Conservation (phyloP, 1,284 basidiomycete genomes). For the Ceratobasidium sp. region DNA sequence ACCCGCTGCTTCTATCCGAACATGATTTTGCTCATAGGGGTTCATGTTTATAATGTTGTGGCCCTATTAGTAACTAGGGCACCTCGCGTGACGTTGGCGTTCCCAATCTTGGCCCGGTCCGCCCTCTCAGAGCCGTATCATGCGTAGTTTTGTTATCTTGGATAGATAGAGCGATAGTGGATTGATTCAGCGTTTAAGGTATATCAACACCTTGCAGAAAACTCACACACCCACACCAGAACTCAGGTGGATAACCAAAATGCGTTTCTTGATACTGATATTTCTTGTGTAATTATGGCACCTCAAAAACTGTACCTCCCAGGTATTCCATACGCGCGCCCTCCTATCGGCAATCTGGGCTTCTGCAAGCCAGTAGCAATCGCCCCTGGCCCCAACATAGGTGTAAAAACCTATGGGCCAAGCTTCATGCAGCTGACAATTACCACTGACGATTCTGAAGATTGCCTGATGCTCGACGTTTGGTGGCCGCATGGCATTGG, state of each 20-base stretch:
- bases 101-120: too few species aligned
- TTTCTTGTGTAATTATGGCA: background rate
- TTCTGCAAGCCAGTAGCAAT: slow-evolving; percentile 52
- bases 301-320: slow-evolving; percentile 49
- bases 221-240: background rate
- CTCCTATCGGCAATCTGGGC: slow-evolving; percentile 49
- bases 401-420: slow-evolving; percentile 3
- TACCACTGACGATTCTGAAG: slow-evolving; percentile 17
- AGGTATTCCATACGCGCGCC: slow-evolving; percentile 57
- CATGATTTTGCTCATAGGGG: too few species aligned
- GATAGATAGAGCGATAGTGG: too few species aligned
- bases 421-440: slow-evolving; percentile 1
- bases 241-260: slow-evolving; percentile 6
- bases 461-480: slow-evolving; percentile 35
- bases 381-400: slow-evolving; percentile 4
- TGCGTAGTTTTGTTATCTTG: too few species aligned
- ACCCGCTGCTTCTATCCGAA: too few species aligned
- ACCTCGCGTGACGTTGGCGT: too few species aligned
- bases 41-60: too few species aligned
- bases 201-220: too few species aligned
- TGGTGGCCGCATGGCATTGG: slow-evolving; percentile 21
- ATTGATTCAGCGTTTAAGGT: too few species aligned
- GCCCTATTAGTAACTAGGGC: too few species aligned
- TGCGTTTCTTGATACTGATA: slow-evolving; percentile 1
- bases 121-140: too few species aligned